phyloP scores from a whole-genome alignment of 192 early-diverging fungal genomes.

The Radiomyces spectabilis region DNA sequence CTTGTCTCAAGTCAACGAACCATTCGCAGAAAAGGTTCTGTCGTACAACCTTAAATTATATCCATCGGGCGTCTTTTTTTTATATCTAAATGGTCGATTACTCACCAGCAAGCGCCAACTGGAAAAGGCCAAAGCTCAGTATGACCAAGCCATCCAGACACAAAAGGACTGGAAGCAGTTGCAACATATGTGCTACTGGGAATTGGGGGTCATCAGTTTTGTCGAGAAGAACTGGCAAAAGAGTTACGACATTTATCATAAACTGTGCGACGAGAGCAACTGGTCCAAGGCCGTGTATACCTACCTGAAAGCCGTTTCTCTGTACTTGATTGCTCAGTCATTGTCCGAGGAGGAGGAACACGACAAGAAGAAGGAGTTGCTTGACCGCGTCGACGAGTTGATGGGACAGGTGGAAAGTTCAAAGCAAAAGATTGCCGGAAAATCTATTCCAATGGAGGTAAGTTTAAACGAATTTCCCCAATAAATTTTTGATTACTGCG shows the following conservation, averaged over 20 bases:
- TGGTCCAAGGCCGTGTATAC: conserved; percentile 84
- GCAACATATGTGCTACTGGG: conserved; percentile 80
- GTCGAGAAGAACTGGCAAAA: conserved; percentile 53
- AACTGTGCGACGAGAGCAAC: conserved; percentile 67
- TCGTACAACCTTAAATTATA: conserved; percentile 41
- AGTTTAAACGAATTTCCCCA: conserved; percentile 26
- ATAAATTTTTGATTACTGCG: not conserved
- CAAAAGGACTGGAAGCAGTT: conserved; percentile 70
- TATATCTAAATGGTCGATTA: conserved; percentile 61
- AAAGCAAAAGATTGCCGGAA: conserved; percentile 35
- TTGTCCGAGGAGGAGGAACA: conserved; percentile 16
- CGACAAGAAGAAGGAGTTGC: conserved; percentile 25
- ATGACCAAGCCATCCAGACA: conserved; percentile 44
- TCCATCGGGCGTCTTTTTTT: conserved; percentile 64
- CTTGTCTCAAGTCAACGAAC: conserved; percentile 59
- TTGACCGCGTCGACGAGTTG: conserved; percentile 43
- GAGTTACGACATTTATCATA: conserved; percentile 52
- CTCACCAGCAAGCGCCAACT: conserved; percentile 50
- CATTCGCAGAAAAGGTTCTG: conserved; percentile 54
- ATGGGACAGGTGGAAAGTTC: conserved; percentile 61
- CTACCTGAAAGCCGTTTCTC: conserved; percentile 58
- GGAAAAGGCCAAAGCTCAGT: conserved; percentile 51
- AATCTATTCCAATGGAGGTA: conserved; percentile 28
- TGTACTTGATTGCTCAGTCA: conserved; percentile 38
- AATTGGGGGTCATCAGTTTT: conserved; percentile 60